Evolutionary conservation across 495 filamentous ascomycete species (phyloP).

Genomic region (Aspergillus asperescens): DNA sequence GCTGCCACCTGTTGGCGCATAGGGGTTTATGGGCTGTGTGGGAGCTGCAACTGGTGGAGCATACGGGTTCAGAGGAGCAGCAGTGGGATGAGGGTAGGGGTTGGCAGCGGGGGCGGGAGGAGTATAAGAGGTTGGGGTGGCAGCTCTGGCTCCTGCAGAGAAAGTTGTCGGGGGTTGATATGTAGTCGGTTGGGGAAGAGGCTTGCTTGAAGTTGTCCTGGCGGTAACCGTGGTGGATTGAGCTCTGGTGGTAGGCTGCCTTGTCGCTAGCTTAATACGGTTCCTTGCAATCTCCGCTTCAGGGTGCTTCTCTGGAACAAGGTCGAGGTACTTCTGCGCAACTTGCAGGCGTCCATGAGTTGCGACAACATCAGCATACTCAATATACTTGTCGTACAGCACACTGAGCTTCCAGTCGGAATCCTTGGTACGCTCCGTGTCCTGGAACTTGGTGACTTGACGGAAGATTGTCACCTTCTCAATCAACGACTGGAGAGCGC

Average conservation of each 20-base stretch:
- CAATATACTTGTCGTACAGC: conserved; percentile 91
- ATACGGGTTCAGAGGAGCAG: conserved; percentile 53
- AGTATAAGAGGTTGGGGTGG: conserved; percentile 26
- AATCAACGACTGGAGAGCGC: conserved; percentile 83
- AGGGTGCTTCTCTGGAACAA: conserved; percentile 79
- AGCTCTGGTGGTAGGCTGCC: conserved; percentile 52
- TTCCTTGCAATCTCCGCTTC: conserved; percentile 84
- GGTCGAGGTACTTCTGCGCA: conserved; percentile 85
- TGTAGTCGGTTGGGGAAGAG: conserved; percentile 36
- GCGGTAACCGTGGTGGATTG: conserved; percentile 28
- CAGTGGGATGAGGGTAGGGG: conserved; percentile 31
- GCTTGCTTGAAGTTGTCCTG: conserved; percentile 25
- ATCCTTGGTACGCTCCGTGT: conserved; percentile 60
- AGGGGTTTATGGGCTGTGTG: conserved; percentile 50
- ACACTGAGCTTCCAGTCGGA: conserved; percentile 83
- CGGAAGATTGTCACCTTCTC: conserved; percentile 99
- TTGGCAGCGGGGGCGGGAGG: conserved; percentile 22
- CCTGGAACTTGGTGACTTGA: conserved; percentile 84
- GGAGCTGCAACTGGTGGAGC: conserved; percentile 42
- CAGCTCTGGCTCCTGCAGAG: conserved; percentile 24
- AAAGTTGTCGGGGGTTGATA: conserved; percentile 40
- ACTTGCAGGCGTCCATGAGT: conserved; percentile 80
- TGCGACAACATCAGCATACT: conserved; percentile 94
- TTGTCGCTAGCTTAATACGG: conserved; percentile 79
- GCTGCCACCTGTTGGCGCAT: conserved; percentile 43